These are phyloP conservation scores for Suillus luteus DNA, from an alignment of 768 basidiomycete species.

Conservation along the genomic window DNA sequence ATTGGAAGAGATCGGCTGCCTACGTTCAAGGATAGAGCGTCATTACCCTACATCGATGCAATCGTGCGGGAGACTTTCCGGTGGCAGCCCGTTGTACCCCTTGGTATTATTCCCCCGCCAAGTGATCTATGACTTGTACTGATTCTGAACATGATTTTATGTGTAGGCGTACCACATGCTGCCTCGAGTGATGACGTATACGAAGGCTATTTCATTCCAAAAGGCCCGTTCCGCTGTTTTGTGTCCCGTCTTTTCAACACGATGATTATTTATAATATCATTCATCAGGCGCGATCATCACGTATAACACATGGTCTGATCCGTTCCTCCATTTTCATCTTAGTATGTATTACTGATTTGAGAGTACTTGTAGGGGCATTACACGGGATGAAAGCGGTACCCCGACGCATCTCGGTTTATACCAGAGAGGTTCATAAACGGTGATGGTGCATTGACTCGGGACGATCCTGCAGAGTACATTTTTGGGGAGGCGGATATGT, in stretches of 20 bases:
- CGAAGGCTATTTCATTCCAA: conserved; percentile 22
- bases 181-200: conserved; percentile 17
- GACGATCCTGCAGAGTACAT: conserved; percentile 14
- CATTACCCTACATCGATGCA: conserved; percentile 19
- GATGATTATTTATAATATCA: not conserved
- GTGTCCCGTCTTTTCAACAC: not conserved
- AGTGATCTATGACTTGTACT: not conserved
- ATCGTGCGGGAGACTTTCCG: conserved; percentile 21
- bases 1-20: conserved; percentile 23
- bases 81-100: conserved; percentile 18
- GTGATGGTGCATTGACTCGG: conserved; percentile 12
- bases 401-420: conserved; percentile 15
- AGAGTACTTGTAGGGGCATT: conserved; percentile 14
- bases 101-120: conserved; percentile 11
- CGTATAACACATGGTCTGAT: conserved; percentile 15
- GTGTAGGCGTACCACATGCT: conserved; percentile 20
- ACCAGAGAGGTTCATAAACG: conserved; percentile 19
- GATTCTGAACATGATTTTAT: not conserved
- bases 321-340: not conserved
- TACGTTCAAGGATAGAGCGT: conserved; percentile 14
- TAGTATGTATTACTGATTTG: too few species aligned
- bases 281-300: conserved; percentile 14
- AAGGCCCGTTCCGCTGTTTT: conserved; percentile 9
- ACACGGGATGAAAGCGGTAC: conserved; percentile 17
- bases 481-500: conserved; percentile 17